phyloP scores from a whole-genome alignment of 371 early-diverging fungal genomes.

The Catenaria anguillulae region DNA sequence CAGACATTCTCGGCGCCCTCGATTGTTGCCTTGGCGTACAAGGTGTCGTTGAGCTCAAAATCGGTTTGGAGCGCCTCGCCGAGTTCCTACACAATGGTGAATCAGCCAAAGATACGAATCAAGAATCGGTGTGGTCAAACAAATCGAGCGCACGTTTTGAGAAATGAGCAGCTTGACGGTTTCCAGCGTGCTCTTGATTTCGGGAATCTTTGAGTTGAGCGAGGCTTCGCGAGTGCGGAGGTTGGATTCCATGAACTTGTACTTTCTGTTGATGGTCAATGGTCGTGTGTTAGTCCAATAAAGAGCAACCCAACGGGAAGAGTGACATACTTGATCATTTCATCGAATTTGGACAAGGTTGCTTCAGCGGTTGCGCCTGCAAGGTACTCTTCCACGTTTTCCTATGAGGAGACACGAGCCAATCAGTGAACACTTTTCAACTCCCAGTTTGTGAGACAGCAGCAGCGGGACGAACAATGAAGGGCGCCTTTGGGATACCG shows the following conservation, averaged over 20 bases:
- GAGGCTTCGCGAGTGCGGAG: constrained; percentile 61
- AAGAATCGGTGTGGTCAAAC: background rate
- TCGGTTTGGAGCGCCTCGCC: constrained; percentile 63
- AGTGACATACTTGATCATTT: constrained; percentile 56
- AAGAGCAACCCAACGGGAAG: background rate
- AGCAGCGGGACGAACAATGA: constrained; percentile 76
- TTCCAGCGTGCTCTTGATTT: constrained; percentile 80
- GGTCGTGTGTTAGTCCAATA: background rate
- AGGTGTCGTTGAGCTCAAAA: constrained; percentile 86
- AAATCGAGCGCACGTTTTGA: constrained; percentile 25
- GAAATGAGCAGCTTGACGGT: constrained; percentile 62
- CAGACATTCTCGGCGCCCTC: constrained; percentile 61
- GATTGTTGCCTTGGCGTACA: constrained; percentile 73
- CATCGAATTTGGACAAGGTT: constrained; percentile 78
- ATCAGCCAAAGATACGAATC: too few relatives aligned
- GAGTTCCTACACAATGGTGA: too few relatives aligned
- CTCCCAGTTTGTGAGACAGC: too few relatives aligned
- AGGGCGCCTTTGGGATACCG: constrained; percentile 90
- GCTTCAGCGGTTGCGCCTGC: constrained; percentile 48
- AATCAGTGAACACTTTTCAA: too few relatives aligned
- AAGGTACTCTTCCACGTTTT: constrained; percentile 78
- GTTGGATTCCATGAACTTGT: constrained; percentile 90
- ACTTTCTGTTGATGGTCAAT: constrained; percentile 50
- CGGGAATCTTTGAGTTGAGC: constrained; percentile 85
- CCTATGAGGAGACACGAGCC: too few relatives aligned